These are phyloP conservation scores for Phylloporus sp. DNA, from an alignment of 768 basidiomycete genomes.

Conservation along the genomic window DNA sequence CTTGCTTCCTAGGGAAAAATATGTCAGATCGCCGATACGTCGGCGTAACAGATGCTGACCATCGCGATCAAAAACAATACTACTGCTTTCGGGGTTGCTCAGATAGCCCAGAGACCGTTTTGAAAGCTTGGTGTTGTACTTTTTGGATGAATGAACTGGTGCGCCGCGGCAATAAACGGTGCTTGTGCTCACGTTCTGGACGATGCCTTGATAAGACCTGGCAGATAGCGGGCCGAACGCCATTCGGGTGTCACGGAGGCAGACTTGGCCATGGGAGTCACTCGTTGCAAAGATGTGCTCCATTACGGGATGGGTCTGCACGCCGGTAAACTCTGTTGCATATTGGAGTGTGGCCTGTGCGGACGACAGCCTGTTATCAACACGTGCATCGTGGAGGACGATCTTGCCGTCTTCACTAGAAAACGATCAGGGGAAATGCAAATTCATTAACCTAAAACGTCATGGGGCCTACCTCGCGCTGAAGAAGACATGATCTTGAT, in stretches of 20 bases:
- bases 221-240: constrained; percentile 54
- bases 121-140: constrained; percentile 48
- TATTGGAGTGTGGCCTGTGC: constrained; percentile 54
- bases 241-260: constrained; percentile 70
- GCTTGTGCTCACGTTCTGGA: constrained; percentile 34
- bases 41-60: constrained; percentile 38
- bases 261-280: constrained; percentile 55
- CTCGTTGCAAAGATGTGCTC: constrained; percentile 68
- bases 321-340: constrained; percentile 54
- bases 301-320: constrained; percentile 64
- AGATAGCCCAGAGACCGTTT: constrained; percentile 38
- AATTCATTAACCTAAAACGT: constrained; percentile 11
- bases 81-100: constrained; percentile 64
- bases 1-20: constrained; percentile 46
- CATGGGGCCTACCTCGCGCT: constrained; percentile 54
- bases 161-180: constrained; percentile 5
- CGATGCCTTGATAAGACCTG: constrained; percentile 49
- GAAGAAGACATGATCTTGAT: constrained; percentile 62
- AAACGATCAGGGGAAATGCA: constrained; percentile 14
- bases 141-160: constrained; percentile 29
- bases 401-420: constrained; percentile 69
- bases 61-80: constrained; percentile 62
- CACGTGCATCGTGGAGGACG: constrained; percentile 57
- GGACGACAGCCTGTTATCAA: constrained; percentile 28
- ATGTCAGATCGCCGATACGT: neutral